Evolutionary conservation across 1,284 basidiomycete genomes (phyloP), one percentile per base, ranked within the genome.

Genomic region (Papiliotrema laurentii): DNA sequence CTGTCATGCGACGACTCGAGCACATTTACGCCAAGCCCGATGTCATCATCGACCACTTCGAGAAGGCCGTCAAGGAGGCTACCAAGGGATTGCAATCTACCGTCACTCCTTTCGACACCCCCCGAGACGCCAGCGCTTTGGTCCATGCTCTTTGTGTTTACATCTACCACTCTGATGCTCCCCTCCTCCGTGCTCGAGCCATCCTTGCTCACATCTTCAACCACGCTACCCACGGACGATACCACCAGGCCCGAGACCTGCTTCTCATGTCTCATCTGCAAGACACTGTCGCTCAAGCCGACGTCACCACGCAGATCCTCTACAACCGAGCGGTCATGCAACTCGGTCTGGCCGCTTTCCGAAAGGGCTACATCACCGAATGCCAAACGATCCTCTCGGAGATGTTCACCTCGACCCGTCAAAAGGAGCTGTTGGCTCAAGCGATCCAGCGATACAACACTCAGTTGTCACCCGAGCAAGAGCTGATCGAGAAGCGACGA

Each of bases 21-120:
- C 96, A 98, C 74, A 90, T 98, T 53, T 98, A 99, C 75, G 92
- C 89, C 46, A 98, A 98, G 89, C 93, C 92, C 50, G 91, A 97
- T 65, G 80, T 88, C 39, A 93, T 98, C 41, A 86, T 96, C 46
- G 83, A 86, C 67, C 92, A 90, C 26, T 83, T 98, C 38, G 96
- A 98, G 72, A 76, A 83, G 31, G 78, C 81, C 30, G 77, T 79
- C 13, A 64, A 75, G 4, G 80, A 82, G 0, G 49, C 60, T 5
- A 47, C 61, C 21, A 78, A 82, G 43, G 77, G 80, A 57, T 81
- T 80, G 51, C 80, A 83, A 21, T 79, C 77, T 38, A 76, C 82
- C 59, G 78, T 81, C 19, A 79, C 88, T 35, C 71, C 77, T 14
- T 72, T 76, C 30, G 79, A 81, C 52, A 76, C 76, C 44, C 74